A percentile compares a stretch with the other conserved stretches of the same genome.
phyloP scores from a whole-genome alignment of 495 filamentous ascomycete genomes.

The Darksidea phi region DNA sequence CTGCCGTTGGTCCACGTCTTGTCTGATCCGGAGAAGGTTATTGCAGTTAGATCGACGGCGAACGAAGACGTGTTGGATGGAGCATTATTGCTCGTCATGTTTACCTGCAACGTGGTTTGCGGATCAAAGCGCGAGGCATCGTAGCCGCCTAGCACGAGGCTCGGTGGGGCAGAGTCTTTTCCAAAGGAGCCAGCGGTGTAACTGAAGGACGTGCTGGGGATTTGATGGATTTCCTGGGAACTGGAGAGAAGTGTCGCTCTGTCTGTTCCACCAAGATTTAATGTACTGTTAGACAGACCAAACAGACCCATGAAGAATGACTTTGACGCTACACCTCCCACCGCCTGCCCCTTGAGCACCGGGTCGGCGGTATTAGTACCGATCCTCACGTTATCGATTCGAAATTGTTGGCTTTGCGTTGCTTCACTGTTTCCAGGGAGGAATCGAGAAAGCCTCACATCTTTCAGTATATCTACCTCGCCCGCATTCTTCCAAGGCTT shows the following conservation, averaged over 20 bases:
- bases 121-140: not conserved
- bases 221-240: not conserved
- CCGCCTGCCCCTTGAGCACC: not conserved
- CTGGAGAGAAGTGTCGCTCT: not conserved
- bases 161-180: not conserved
- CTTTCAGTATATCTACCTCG: not conserved
- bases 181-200: not conserved
- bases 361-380: not conserved
- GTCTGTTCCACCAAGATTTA: constrained; percentile 51
- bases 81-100: not conserved
- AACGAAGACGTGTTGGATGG: not conserved
- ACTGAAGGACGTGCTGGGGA: not conserved
- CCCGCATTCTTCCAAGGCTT: not conserved
- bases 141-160: not conserved
- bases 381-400: not conserved
- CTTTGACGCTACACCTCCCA: not conserved
- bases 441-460: not conserved
- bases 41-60: not conserved
- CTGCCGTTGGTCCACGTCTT: not conserved
- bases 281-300: constrained; percentile 28
- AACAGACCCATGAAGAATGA: not conserved
- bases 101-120: not conserved
- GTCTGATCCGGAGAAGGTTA: not conserved
- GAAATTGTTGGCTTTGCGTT: not conserved
- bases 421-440: not conserved